A percentile compares a stretch with the other conserved stretches of the same genome.
Evolutionary conservation across 805 yeast genomes (phyloP).

Genomic region (Candida insectalens): DNA sequence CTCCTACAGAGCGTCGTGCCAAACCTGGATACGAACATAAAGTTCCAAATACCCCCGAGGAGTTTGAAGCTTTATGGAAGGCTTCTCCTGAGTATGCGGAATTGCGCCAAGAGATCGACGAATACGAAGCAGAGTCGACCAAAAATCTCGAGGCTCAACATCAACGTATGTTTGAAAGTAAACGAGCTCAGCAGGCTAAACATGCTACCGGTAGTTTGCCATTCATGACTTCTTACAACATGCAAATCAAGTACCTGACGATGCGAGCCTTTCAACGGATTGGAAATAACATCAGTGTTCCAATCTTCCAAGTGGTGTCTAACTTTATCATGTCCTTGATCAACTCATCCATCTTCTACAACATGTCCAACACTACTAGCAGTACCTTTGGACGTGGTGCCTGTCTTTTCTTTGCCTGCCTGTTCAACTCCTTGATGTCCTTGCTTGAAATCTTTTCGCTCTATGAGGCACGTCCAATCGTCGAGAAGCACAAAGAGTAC

Average conservation of each 20-base stretch:
- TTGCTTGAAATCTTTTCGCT: slow-evolving; percentile 44
- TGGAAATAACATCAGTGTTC: slow-evolving; percentile 38
- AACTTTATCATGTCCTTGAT: slow-evolving; percentile 43
- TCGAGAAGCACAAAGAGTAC: slow-evolving; percentile 46
- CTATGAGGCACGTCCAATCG: slow-evolving; percentile 43
- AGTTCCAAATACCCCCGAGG: slow-evolving; percentile 28
- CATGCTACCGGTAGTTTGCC: slow-evolving; percentile 36
- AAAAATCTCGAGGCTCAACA: slow-evolving; percentile 17
- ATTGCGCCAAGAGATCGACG: slow-evolving; percentile 27
- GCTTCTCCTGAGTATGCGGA: slow-evolving; percentile 21
- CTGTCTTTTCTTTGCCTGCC: slow-evolving; percentile 52
- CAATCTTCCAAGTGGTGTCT: slow-evolving; percentile 31
- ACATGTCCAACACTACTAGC: slow-evolving; percentile 28
- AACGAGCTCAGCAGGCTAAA: slow-evolving; percentile 41
- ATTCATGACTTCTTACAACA: slow-evolving; percentile 37
- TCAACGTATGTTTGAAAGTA: slow-evolving; percentile 25
- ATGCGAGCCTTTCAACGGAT: slow-evolving; percentile 39
- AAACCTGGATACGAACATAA: slow-evolving; percentile 23
- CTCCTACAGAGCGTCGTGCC: slow-evolving; percentile 20
- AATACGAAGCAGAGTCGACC: slow-evolving; percentile 5
- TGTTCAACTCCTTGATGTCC: slow-evolving; percentile 52
- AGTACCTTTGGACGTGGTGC: slow-evolving; percentile 48
- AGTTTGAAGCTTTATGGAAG: slow-evolving; percentile 31
- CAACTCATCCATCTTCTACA: slow-evolving; percentile 46
- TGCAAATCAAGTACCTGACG: slow-evolving; percentile 40